A percentile compares a stretch with the other conserved stretches of the same genome.
These are phyloP conservation scores for Nicotiana undulata DNA, from an alignment of 257 asterid genomes.

Conservation along the genomic window DNA sequence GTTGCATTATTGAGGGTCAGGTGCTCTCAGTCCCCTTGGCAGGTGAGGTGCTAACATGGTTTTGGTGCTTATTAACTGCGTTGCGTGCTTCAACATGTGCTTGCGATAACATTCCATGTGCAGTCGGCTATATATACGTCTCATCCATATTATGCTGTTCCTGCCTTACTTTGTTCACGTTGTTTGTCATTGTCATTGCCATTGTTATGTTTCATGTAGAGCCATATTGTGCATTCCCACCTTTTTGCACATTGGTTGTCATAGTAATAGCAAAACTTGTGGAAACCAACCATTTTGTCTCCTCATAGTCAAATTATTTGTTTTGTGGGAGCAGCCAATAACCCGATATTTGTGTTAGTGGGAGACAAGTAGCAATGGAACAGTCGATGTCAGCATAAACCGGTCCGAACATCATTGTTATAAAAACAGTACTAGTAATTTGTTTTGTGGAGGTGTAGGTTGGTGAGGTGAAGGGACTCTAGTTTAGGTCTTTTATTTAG, in stretches of 20 bases:
- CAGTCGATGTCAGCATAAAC: background rate
- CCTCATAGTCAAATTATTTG: background rate
- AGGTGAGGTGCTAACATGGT: background rate
- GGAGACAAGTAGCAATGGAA: background rate
- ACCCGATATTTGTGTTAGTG: background rate
- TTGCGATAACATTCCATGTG: background rate
- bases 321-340: background rate
- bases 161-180: background rate
- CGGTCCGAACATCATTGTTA: background rate
- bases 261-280: background rate
- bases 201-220: background rate
- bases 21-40: background rate
- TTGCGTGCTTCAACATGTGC: background rate
- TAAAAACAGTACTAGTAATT: background rate
- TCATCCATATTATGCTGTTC: background rate
- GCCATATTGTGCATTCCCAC: background rate
- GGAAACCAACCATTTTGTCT: background rate
- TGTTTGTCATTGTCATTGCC: background rate
- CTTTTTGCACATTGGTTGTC: background rate
- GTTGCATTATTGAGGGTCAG: background rate
- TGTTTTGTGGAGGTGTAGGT: background rate
- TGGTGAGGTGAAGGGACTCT: background rate
- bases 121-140: background rate
- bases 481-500: background rate
- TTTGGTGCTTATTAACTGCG: background rate